Conservation (phyloP, 176 grass and related monocot genomes). For the Elaeis guineensis region DNA sequence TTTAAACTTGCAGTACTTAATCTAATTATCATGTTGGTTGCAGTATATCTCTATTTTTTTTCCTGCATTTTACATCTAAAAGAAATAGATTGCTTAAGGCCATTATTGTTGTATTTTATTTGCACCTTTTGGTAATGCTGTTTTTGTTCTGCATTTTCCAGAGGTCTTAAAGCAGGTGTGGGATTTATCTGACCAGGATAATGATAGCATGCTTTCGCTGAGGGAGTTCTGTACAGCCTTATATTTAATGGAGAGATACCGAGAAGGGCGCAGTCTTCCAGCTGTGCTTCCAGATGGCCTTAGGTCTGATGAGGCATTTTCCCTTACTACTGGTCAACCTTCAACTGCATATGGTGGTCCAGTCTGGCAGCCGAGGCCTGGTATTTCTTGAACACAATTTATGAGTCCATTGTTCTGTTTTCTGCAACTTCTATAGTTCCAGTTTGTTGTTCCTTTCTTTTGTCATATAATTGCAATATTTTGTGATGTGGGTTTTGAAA, state of each 20-base stretch:
- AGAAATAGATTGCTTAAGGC: no score
- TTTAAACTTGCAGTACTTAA: no score
- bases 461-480: not conserved
- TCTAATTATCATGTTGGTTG: no score
- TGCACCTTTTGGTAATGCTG: conserved; percentile 16
- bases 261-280: conserved; percentile 12
- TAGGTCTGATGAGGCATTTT: conserved; percentile 73
- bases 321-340: conserved; percentile 66
- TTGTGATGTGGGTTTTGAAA: not conserved
- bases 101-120: conserved; percentile 5
- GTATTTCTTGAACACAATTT: conserved; percentile 41
- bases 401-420: no score
- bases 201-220: conserved; percentile 19
- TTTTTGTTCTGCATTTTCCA: conserved; percentile 25
- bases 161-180: conserved; percentile 44
- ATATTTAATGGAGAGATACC: conserved; percentile 18
- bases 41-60: no score
- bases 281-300: conserved; percentile 26
- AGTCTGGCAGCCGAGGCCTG: conserved; percentile 42
- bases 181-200: conserved; percentile 15
- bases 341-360: conserved; percentile 41
- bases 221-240: conserved; percentile 23
- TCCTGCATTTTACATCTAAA: no score
- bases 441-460: no score
- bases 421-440: no score